Base-by-base conservation (phyloP, 257 asterid species). In the Gentiana dahurica region DNA sequence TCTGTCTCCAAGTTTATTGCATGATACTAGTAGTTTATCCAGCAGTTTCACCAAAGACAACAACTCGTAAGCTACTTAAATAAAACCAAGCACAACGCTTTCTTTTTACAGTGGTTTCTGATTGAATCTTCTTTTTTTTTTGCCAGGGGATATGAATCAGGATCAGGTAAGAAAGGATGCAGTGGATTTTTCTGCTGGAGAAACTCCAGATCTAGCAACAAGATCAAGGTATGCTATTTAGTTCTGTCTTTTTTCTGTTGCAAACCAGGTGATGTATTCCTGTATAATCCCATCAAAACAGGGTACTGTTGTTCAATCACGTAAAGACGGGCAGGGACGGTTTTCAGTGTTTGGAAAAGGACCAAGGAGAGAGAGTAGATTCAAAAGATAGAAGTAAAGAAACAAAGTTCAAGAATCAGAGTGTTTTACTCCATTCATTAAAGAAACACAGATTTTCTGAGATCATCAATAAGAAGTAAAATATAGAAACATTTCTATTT, bases 71-170 rank as follows among this genome's bases (percentile, higher is more conserved):
- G 97, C 73, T 60, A n/a, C 65, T 50, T 10, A 45, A 35, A 54
- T 51, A 41, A 41, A 41, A 41, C 46, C 46, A 41, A 41, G 8
- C 46, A 41, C 46, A 41, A 7, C 9, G 2, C 46, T 41, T 41
- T 41, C 46, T 41, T 41, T 4, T 3, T 10, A 41, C 12, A 12
- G 13, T 4, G 46, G 6, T 11, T 24, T 4, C 54, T 43, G 5
- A 34, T 53, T 47, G n/a, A 57, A 34, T 24, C 0, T 24, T 24
- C 0, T 24, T 24, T 24, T 24, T 24, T 10, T 51, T 36, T 58
- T 63, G 49, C 49, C 79, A 88, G 99, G 81, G 97, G 87, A 69
- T 86, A 92, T 61, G 99, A 92, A 75, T 92, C 97, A 9, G 87
- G 95, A 41, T 36, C 91, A 0, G 95, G 78, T 38, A 83, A 82